A percentile compares a stretch with the other conserved stretches of the same genome.
phyloP scores from a whole-genome alignment of 257 asterid species.

The Capsicum baccatum region DNA sequence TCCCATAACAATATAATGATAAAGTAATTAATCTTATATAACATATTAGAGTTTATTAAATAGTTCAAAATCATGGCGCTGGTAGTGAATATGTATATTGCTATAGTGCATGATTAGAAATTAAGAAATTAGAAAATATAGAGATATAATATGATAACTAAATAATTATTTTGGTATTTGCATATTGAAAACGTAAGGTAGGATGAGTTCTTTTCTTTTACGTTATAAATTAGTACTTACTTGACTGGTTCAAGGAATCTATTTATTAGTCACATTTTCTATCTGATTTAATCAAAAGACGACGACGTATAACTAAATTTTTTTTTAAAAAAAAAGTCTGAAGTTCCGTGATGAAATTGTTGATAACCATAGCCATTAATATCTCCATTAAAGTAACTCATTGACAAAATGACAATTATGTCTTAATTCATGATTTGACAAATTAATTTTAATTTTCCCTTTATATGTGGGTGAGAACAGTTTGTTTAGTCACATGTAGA shows the following conservation, averaged over 20 bases:
- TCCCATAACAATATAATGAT: background rate
- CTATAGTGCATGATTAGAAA: too few relatives aligned
- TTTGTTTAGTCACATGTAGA: background rate
- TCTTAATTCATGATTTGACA: slow-evolving; percentile 17
- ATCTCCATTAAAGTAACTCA: slow-evolving; percentile 16
- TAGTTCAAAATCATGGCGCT: background rate
- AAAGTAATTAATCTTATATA: background rate
- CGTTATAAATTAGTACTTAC: background rate
- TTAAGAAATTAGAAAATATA: background rate
- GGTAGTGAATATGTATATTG: background rate
- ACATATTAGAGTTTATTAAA: background rate
- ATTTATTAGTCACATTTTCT: background rate
- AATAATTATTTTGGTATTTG: background rate
- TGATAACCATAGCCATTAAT: background rate
- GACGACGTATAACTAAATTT: background rate
- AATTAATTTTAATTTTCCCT: background rate
- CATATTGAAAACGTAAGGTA: background rate
- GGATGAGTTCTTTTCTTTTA: background rate
- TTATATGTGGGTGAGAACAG: background rate
- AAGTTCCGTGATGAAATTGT: slow-evolving; percentile 20
- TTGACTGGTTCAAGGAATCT: slow-evolving; percentile 28
- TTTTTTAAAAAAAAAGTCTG: background rate
- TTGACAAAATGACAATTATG: slow-evolving; percentile 20
- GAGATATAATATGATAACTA: background rate
- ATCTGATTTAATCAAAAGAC: slow-evolving; percentile 3